A percentile compares a stretch with the other conserved stretches of the same genome.
Evolutionary conservation across 495 filamentous ascomycete species (phyloP).

Genomic region (Hypoxylon trugodes): DNA sequence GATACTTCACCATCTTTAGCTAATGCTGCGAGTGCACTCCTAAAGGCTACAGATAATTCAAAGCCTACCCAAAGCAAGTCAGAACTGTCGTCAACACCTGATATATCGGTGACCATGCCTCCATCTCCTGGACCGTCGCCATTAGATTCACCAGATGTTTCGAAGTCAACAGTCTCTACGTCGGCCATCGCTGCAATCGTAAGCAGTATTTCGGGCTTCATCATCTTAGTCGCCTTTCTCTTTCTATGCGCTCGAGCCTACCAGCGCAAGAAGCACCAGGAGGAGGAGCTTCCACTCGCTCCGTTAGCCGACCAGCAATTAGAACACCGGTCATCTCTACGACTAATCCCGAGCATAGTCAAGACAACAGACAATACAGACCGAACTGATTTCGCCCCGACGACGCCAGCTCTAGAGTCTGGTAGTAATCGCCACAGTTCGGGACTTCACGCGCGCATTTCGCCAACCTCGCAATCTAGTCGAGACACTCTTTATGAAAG

Average conservation of each 20-base stretch:
- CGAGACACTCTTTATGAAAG: conserved; percentile 23
- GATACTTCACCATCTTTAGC: conserved; percentile 4
- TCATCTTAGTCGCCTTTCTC: conserved; percentile 26
- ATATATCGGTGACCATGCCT: background rate
- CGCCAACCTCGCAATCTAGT: background rate
- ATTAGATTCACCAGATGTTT: background rate
- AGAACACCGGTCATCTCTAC: conserved; percentile 2
- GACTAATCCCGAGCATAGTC: conserved; percentile 22
- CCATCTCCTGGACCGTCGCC: background rate
- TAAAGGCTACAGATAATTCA: conserved; percentile 9
- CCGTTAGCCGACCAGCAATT: background rate
- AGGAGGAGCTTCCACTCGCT: conserved; percentile 1
- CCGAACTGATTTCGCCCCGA: conserved; percentile 12
- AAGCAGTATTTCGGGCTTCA: conserved; percentile 25
- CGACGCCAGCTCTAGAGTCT: conserved; percentile 33
- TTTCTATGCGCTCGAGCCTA: conserved; percentile 27
- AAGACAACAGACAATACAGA: conserved; percentile 9
- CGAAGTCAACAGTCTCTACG: background rate
- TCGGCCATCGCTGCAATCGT: conserved; percentile 29
- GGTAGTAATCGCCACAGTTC: background rate
- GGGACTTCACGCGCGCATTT: conserved; percentile 23
- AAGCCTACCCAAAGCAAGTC: background rate
- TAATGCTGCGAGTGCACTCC: background rate
- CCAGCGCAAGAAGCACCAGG: conserved; percentile 29
- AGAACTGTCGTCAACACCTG: background rate